Conservation (phyloP, 164 flowering plant genomes). For the Echeveria elegans region DNA sequence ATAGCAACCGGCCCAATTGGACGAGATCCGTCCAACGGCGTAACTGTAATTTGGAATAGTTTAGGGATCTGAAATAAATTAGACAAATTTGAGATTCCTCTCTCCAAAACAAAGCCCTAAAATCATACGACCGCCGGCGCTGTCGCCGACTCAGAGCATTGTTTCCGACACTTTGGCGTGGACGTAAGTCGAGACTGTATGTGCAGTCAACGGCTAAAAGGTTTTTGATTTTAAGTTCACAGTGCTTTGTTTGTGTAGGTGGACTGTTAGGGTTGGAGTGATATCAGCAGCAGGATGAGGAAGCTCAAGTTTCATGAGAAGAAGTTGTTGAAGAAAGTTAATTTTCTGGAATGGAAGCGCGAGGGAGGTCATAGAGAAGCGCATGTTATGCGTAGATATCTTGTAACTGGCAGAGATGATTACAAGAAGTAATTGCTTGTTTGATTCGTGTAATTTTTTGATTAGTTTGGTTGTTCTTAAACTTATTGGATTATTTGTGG, state of each 20-base stretch:
- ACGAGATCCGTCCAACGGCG: no score
- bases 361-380: constrained; percentile 81
- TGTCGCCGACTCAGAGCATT: no score
- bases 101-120: no score
- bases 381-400: constrained; percentile 60
- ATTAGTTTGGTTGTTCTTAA: neutral
- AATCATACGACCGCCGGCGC: no score
- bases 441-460: neutral
- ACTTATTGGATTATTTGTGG: neutral
- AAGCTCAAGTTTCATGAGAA: constrained; percentile 76
- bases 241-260: neutral
- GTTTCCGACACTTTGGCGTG: no score
- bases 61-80: no score
- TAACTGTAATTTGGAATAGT: no score
- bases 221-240: no score
- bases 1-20: no score
- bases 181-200: no score
- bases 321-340: constrained; percentile 72
- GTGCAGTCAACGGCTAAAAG: no score
- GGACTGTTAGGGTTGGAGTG: neutral
- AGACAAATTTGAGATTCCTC: no score
- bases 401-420: constrained; percentile 71
- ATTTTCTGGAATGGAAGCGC: constrained; percentile 87
- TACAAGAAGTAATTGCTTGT: constrained; percentile 63
- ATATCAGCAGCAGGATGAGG: constrained; percentile 38